Evolutionary conservation across 352 stramenopile genomes (phyloP), one percentile per base, ranked within the genome.

Genomic region (Thalassiosira hispida): DNA sequence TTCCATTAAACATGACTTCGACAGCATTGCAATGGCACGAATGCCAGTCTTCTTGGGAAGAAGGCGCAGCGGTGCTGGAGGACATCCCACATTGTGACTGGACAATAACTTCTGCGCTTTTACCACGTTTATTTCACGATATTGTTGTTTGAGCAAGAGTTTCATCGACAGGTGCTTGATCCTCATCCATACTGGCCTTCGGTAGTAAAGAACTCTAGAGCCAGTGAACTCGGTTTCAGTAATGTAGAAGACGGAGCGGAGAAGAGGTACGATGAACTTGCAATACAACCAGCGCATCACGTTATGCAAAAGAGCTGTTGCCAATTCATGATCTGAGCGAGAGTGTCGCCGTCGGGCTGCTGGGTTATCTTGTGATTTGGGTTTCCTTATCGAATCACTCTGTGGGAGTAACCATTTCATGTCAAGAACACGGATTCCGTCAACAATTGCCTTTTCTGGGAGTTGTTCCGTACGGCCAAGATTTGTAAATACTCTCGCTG

Each of bases 181-280:
- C 2, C 73, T 52, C 1, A 67, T 79, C 91, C 91, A 95, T 0
- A 94, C 79, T 27, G 89, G 85, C 59, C 90, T 92, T 44, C 91
- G 73, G 57, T 94, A 95, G 64, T 94, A 95, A 0, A 93, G 23
- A 0, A 93, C 51, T 40, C 73, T 59, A 16, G 77, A 70, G 0
- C 56, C 84, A 57, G 49, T 82, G 18, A 92, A 92, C 60, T 94
- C 88, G 1, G 78, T 93, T 66, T 95, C 91, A 16, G 91, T 95
- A 14, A 91, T 84, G 53, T 94, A 92, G 69, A 95, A 94, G 25
- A 29, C 75, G 4, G 85, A 85, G 61, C 85, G 64, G 11, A 94
- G 69, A 0, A 95, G 67, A 29, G 87, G 90, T 12, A 94, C 87
- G 12, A 94, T 46, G 52, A 91, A 91, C 51, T 83, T 40, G 33